Evolutionary conservation across 2,329 filamentous ascomycete species (phyloP).

Genomic region (Rhytidhysteron rufulum): DNA sequence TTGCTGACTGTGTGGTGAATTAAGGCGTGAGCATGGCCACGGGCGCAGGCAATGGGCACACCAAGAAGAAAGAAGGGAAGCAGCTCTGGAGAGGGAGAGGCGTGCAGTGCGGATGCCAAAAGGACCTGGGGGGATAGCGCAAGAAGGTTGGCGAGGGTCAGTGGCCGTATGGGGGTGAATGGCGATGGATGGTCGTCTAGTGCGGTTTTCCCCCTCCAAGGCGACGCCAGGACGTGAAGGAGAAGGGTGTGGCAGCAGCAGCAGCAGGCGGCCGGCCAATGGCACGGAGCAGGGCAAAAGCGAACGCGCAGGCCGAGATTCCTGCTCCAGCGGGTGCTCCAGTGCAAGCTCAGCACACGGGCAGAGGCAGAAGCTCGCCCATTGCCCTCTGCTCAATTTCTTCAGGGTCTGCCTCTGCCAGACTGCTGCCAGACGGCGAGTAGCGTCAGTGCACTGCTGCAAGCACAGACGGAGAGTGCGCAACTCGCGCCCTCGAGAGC

Average conservation of each 20-base stretch:
- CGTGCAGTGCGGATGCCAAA: background rate
- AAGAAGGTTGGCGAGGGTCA: no score
- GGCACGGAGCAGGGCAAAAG: background rate
- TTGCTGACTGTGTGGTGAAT: background rate
- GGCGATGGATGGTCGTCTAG: background rate
- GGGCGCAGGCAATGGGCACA: background rate
- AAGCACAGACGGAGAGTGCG: no score
- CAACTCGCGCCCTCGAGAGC: no score
- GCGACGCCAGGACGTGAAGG: background rate
- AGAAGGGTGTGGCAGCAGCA: slow-evolving; percentile 2
- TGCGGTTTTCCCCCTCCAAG: slow-evolving; percentile 1
- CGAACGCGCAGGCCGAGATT: background rate
- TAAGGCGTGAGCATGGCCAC: slow-evolving; percentile 1
- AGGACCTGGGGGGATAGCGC: no score
- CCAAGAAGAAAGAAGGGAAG: background rate
- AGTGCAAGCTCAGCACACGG: background rate
- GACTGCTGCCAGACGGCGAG: no score
- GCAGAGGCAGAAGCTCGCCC: background rate
- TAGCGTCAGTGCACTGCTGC: no score
- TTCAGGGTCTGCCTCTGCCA: slow-evolving; percentile 10
- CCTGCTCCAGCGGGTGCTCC: background rate
- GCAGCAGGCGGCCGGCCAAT: background rate
- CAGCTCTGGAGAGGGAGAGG: background rate
- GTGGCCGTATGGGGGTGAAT: background rate
- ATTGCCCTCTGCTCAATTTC: background rate